A percentile compares a stretch with the other conserved stretches of the same genome.
Evolutionary conservation across 2,329 filamentous ascomycete species (phyloP).

Genomic region (Passalora sequoiae): DNA sequence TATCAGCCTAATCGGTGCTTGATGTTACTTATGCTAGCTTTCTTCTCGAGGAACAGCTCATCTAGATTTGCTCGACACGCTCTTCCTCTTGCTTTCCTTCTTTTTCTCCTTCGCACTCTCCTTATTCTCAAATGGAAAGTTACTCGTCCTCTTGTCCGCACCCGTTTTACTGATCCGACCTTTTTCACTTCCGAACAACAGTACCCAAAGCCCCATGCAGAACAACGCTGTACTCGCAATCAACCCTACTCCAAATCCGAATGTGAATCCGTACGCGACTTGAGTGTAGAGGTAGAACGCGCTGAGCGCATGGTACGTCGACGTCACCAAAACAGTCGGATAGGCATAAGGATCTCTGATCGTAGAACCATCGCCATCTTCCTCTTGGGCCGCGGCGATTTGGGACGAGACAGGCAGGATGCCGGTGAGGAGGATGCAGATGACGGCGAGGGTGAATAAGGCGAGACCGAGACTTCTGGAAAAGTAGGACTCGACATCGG

Average conservation of each 20-base stretch:
- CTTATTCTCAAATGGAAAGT: slow-evolving; percentile 60
- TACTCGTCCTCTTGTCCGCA: slow-evolving; percentile 61
- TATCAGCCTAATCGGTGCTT: too few relatives aligned
- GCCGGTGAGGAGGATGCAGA: slow-evolving; percentile 65
- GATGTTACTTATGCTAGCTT: too few relatives aligned
- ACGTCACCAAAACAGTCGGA: slow-evolving; percentile 58
- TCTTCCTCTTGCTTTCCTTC: slow-evolving; percentile 29
- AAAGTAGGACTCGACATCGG: slow-evolving; percentile 67
- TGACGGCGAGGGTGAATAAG: slow-evolving; percentile 58
- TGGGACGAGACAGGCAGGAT: slow-evolving; percentile 55
- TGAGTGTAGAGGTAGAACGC: slow-evolving; percentile 65
- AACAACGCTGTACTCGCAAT: slow-evolving; percentile 54
- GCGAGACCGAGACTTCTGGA: slow-evolving; percentile 64
- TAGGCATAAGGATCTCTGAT: slow-evolving; percentile 43
- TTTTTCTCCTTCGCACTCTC: slow-evolving; percentile 30
- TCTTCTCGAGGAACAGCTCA: too few relatives aligned
- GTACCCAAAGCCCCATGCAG: slow-evolving; percentile 60
- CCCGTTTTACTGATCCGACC: slow-evolving; percentile 59
- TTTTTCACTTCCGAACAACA: slow-evolving; percentile 52
- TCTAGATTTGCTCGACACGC: slow-evolving; percentile 21
- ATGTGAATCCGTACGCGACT: slow-evolving; percentile 52
- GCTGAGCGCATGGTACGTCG: slow-evolving; percentile 59
- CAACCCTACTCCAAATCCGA: slow-evolving; percentile 55
- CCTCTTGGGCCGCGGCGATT: slow-evolving; percentile 1
- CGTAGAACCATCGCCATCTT: not conserved